A percentile compares a stretch with the other conserved stretches of the same genome.
These are phyloP conservation scores for Xylariaceae sp. DNA, from an alignment of 2,329 filamentous ascomycete species.

Conservation along the genomic window DNA sequence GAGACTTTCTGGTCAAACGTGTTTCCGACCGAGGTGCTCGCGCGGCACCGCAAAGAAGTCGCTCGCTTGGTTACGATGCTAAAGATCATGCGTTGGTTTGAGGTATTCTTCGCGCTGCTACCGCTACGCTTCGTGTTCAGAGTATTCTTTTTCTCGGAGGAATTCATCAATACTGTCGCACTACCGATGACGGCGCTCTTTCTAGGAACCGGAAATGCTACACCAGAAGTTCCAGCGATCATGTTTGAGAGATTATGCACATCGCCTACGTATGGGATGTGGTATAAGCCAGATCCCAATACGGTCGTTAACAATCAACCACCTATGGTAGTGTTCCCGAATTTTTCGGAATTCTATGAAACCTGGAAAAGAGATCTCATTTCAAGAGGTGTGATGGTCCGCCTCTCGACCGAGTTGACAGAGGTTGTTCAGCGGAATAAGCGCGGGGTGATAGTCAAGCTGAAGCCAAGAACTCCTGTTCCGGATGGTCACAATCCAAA, in stretches of 20 bases:
- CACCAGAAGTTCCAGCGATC: conserved; percentile 31
- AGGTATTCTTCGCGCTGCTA: conserved; percentile 50
- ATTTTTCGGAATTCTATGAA: conserved; percentile 52
- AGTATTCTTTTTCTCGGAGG: conserved; percentile 31
- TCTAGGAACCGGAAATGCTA: conserved; percentile 32
- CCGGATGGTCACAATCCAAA: conserved; percentile 31
- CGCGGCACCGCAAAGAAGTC: conserved; percentile 48
- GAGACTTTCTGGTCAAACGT: conserved; percentile 56
- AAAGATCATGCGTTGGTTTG: conserved; percentile 49
- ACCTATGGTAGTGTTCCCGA: conserved; percentile 57
- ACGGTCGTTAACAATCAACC: conserved; percentile 42
- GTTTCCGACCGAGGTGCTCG: conserved; percentile 48
- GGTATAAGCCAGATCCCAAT: conserved; percentile 42
- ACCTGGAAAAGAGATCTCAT: conserved; percentile 48
- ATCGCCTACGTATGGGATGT: conserved; percentile 54
- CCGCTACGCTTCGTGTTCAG: conserved; percentile 35
- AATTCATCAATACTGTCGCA: conserved; percentile 29
- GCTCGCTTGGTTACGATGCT: conserved; percentile 45
- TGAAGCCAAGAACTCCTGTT: conserved; percentile 34
- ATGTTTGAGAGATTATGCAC: conserved; percentile 34
- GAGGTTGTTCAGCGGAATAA: conserved; percentile 45
- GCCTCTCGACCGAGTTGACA: conserved; percentile 51
- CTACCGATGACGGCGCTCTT: conserved; percentile 37
- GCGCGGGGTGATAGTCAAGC: conserved; percentile 46
- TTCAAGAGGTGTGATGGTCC: conserved; percentile 46